Evolutionary conservation across 768 basidiomycete genomes (phyloP).

Genomic region (Kwoniella mangroviensis): DNA sequence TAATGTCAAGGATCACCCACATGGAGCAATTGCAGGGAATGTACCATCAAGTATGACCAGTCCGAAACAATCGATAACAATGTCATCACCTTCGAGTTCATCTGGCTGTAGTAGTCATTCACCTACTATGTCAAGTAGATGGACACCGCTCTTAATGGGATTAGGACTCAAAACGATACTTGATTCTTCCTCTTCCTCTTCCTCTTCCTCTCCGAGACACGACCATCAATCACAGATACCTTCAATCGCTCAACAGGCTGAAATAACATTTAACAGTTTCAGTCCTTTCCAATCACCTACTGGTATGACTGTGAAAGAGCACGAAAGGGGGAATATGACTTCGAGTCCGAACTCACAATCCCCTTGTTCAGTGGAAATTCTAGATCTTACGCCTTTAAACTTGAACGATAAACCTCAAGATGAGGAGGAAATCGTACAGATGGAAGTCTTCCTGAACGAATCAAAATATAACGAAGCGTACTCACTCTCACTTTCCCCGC

Average conservation of each 20-base stretch:
- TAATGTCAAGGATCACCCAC: not conserved
- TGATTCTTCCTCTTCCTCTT: not conserved
- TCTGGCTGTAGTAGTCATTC: not conserved
- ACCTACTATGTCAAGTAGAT: not conserved
- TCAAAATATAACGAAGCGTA: no score
- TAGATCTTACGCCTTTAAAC: not conserved
- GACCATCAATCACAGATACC: not conserved
- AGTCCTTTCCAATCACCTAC: not conserved
- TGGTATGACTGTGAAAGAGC: not conserved
- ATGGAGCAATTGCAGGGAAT: no score
- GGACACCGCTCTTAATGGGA: conserved; percentile 10
- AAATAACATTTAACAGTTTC: not conserved
- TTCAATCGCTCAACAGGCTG: not conserved
- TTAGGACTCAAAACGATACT: not conserved
- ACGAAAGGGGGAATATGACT: not conserved
- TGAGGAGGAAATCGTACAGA: not conserved
- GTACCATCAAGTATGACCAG: no score
- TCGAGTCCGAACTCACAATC: not conserved
- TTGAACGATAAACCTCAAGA: not conserved
- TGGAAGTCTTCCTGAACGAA: not conserved
- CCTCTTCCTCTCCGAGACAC: not conserved
- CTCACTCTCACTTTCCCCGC: no score
- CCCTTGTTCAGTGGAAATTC: not conserved
- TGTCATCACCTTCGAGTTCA: not conserved
- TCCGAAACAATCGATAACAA: no score